A percentile compares a stretch with the other conserved stretches of the same genome.
phyloP scores from a whole-genome alignment of 1,284 basidiomycete species.

The Filobasidium uniguttulatum region DNA sequence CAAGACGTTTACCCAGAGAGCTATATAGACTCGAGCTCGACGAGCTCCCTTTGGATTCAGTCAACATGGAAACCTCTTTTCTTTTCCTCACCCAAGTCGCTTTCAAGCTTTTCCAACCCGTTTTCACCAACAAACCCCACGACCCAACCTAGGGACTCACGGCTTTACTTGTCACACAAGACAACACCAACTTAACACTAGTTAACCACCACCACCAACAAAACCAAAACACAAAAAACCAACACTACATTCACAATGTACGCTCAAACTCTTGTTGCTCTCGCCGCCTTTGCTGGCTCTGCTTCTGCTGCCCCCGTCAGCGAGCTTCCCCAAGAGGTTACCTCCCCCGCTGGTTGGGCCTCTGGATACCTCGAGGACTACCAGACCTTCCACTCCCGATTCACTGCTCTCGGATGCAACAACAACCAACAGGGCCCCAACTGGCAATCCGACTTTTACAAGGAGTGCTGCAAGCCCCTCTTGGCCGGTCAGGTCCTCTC shows the following conservation, averaged over 20 bases:
- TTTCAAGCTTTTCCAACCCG: background rate
- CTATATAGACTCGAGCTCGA: no score
- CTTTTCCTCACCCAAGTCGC: background rate
- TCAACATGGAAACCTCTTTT: no score
- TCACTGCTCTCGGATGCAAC: slow-evolving; percentile 44
- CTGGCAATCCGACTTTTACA: slow-evolving; percentile 47
- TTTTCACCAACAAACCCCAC: background rate
- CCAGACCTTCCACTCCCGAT: slow-evolving; percentile 47
- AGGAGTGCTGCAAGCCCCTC: slow-evolving; percentile 47
- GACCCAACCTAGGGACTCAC: background rate
- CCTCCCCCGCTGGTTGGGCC: slow-evolving; percentile 24
- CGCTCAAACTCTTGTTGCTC: slow-evolving; percentile 39
- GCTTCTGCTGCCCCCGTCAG: slow-evolving; percentile 41
- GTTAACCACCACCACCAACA: background rate
- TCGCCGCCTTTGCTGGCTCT: slow-evolving; percentile 42
- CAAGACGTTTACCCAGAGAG: no score
- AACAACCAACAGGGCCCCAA: slow-evolving; percentile 42
- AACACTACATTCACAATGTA: slow-evolving; percentile 21
- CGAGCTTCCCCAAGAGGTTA: slow-evolving; percentile 38
- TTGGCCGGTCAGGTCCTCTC: slow-evolving; percentile 41
- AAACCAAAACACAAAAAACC: slow-evolving; percentile 4
- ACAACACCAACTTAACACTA: background rate
- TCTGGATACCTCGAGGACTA: slow-evolving; percentile 43
- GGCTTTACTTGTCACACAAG: background rate
- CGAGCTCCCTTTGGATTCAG: no score